phyloP scores from a whole-genome alignment of 805 yeast species.

The Wickerhamiella sergipiensis region DNA sequence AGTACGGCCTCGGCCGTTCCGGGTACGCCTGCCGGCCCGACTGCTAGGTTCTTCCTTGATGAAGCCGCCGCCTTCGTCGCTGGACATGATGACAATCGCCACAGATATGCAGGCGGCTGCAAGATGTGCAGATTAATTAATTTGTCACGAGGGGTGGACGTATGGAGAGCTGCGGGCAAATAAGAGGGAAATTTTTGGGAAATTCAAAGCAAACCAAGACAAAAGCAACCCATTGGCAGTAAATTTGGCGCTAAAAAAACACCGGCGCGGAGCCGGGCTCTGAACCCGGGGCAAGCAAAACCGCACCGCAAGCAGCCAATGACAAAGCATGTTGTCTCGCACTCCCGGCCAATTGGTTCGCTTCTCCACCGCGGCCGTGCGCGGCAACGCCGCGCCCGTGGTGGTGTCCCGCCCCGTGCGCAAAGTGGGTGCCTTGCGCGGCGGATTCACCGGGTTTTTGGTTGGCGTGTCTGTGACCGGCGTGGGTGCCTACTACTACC shows the following conservation, averaged over 20 bases:
- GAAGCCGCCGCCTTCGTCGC: not conserved
- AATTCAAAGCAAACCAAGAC: too few species aligned
- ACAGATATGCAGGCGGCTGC: not conserved
- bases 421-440: constrained; percentile 17
- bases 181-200: not conserved
- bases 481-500: constrained; percentile 59
- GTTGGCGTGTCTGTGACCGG: constrained; percentile 67
- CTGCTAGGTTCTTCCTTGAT: not conserved
- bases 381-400: not conserved
- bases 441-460: constrained; percentile 56
- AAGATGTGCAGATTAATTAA: not conserved
- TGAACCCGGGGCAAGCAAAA: too few species aligned
- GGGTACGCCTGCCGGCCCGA: too few species aligned
- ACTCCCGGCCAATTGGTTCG: not conserved
- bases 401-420: constrained; percentile 1
- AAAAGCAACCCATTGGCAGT: too few species aligned
- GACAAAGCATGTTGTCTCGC: constrained; percentile 4
- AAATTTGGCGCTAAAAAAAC: too few species aligned
- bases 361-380: not conserved
- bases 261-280: too few species aligned
- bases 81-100: not conserved
- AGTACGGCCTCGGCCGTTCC: not conserved
- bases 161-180: too few species aligned
- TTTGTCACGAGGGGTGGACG: too few species aligned
- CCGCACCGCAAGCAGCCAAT: constrained; percentile 1